Evolutionary conservation across 2,329 filamentous ascomycete genomes (phyloP).

Genomic region (Hymenoscyphus albidus): DNA sequence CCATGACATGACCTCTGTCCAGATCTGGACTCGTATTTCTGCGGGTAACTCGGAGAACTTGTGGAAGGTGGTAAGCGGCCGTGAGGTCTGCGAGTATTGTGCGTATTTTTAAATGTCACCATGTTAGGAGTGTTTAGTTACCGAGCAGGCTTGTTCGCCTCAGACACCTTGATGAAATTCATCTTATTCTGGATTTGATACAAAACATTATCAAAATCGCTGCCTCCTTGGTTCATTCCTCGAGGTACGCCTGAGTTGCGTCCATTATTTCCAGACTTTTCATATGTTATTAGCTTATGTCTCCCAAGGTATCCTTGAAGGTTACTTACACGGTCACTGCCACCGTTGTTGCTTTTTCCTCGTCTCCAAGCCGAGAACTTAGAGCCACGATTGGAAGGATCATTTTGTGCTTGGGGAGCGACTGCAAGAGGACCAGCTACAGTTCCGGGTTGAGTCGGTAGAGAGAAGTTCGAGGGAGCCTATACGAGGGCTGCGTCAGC

Average conservation of each 20-base stretch:
- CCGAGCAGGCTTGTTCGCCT: background rate
- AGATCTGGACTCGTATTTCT: constrained; percentile 5
- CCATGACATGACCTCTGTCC: background rate
- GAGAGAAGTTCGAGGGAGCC: background rate
- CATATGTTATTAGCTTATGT: background rate
- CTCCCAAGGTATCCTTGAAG: background rate
- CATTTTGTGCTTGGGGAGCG: background rate
- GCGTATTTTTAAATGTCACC: background rate
- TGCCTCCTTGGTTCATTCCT: background rate
- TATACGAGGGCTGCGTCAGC: background rate
- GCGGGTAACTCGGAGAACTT: background rate
- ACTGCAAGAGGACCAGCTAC: background rate
- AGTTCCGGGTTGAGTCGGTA: background rate
- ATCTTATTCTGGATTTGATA: background rate
- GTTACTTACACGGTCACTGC: no score
- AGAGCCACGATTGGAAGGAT: background rate
- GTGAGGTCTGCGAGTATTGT: background rate
- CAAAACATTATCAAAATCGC: background rate
- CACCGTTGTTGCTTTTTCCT: no score
- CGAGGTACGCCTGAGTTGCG: background rate
- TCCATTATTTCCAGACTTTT: background rate
- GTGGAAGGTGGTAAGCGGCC: background rate
- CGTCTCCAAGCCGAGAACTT: background rate
- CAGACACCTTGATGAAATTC: background rate
- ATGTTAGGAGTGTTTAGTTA: background rate